Evolutionary conservation across 176 grass and related monocot species (phyloP), one percentile per base, ranked within the genome.

Genomic region (Lolium perenne): DNA sequence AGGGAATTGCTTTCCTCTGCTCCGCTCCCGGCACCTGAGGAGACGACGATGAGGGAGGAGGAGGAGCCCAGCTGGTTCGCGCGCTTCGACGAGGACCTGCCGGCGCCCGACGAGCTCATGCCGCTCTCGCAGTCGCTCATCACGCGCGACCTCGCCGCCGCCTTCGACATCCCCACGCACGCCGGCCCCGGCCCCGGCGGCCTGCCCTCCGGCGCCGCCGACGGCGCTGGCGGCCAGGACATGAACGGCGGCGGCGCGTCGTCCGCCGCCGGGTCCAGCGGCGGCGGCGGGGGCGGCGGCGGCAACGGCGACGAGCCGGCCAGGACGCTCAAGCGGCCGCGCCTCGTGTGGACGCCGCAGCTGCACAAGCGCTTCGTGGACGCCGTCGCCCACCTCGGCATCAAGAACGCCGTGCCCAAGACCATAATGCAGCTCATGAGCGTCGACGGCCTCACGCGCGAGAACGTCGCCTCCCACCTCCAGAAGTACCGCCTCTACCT

Each of bases 401-500:
- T 97, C 84, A 97, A 97, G 86, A 97, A 97, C 92, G 94, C 94
- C 38, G 94, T 97, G 69, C 94, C 94, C 57, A 97, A 97, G 91
- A 97, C 94, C 26, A 97, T 97, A 92, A 97, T 97, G 94, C 92
- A 94, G 80, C 88, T 97, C 41, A 97, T 97, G 94, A 97, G 92
- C 83, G 92, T 97, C 2, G 95, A 93, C 61, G 95, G 95, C 25
- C 95, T 97, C 82, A 97, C 94, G 57, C 94, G 94, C 83, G 94
- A 97, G 79, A 97, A 97, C 95, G 92, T 97, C 48, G 94, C 94
- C 4, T 91, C 89, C 8, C 95, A 97, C 86, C 92, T 94, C 62
- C 95, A 94, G 82, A 91, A 94, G 95, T 94, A 97, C 80, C 81
- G 92, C 73, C 89, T 97, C 16, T 94, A 97, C 86, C 90, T 94